Evolutionary conservation across 768 basidiomycete species (phyloP), one percentile per base, ranked within the genome.

Genomic region (Termitomyces sp.): DNA sequence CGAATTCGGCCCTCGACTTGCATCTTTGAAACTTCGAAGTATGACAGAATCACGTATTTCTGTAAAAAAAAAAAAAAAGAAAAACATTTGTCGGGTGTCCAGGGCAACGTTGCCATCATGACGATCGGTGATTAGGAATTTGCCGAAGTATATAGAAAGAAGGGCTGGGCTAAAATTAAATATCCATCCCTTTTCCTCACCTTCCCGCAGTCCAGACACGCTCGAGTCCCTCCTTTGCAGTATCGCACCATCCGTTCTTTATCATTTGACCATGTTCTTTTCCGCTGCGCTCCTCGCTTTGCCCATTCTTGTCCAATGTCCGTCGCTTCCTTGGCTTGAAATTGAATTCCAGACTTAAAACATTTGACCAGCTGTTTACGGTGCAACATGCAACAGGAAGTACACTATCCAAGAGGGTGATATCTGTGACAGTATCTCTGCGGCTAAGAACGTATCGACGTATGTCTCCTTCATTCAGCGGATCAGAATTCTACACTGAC

Each of bases 351-450:
- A 41, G 9, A 59, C 14, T 51, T 60, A 40, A 59, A 33, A 10
- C 43, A 38, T 33, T 43, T 19, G n/a, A 33, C 51, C 53, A 72
- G 70, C 66, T 46, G 68, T 62, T 11, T 59, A 73, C 55, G 77
- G 77, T 37, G 59, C 58, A 50, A 63, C 70, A 44, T 89, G 89
- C 66, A 72, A 78, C n/a, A 82, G 89, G 60, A 76, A 66, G 19
- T 84, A 84, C 66, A 85, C 80, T 51, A 77, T 90, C 53, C 62
- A 70, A 57, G 63, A 65, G 6, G 82, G 81, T 35, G 84, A 89
- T 64, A 80, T 77, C 56, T 91, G 89, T 67, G 87, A 89, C 69
- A 63, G 58, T 54, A 90, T 91, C 68, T 88, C 84, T 61, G 78
- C 79, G 35, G 66, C 75, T 19, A 62, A 85, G 64, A 79, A 82